phyloP scores from a whole-genome alignment of 2,329 filamentous ascomycete genomes.

The Rhytidhysteron rufulum region DNA sequence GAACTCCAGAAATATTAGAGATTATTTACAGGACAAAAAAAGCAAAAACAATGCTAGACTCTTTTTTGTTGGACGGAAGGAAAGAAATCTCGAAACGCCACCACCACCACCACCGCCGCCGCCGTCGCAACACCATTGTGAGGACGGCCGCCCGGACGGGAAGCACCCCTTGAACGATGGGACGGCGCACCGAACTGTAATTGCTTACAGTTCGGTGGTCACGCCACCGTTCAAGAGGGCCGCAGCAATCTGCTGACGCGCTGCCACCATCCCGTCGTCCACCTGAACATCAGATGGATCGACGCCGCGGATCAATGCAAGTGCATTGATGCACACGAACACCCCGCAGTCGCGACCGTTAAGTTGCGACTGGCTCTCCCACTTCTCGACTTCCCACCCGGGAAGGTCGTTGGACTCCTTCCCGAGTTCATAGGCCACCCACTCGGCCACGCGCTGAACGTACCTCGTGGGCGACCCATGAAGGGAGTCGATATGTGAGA shows the following conservation, averaged over 20 bases:
- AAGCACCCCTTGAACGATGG: no score
- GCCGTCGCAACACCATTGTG: no score
- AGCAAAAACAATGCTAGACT: no score
- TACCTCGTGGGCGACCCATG: conserved; percentile 29
- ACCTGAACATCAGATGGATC: conserved; percentile 42
- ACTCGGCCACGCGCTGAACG: conserved; percentile 39
- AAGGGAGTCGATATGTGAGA: conserved; percentile 70
- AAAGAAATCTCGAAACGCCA: no score
- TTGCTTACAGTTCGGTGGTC: no score
- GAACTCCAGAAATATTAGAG: no score
- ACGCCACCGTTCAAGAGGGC: conserved; percentile 64
- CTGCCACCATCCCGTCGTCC: conserved; percentile 54
- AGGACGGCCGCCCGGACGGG: no score
- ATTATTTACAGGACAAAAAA: no score
- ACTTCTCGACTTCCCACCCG: conserved; percentile 56
- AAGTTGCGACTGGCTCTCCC: conserved; percentile 52
- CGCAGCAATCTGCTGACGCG: conserved; percentile 60
- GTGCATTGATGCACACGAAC: conserved; percentile 69
- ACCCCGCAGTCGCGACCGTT: conserved; percentile 76
- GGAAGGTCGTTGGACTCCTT: conserved; percentile 53
- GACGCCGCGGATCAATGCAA: conserved; percentile 50
- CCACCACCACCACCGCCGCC: no score
- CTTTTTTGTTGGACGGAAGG: no score
- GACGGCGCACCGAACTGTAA: no score
- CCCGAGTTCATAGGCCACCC: conserved; percentile 58